phyloP scores from a whole-genome alignment of 345 rosid species.

The Lepidium africanum region DNA sequence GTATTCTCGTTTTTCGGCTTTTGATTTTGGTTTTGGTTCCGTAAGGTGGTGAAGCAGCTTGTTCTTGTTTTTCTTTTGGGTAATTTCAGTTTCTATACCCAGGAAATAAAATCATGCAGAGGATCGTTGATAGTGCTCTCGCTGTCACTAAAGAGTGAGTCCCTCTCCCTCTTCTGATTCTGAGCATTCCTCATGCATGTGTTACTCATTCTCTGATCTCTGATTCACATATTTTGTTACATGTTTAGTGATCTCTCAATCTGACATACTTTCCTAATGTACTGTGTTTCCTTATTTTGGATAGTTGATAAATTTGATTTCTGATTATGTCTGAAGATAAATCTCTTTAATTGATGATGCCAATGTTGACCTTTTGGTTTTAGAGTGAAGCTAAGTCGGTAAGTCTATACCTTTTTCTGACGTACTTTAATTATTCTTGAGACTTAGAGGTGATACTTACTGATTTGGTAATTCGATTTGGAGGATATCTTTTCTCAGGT shows the following conservation, averaged over 20 bases:
- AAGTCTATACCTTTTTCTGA: background rate
- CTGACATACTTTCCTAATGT: background rate
- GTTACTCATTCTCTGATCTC: background rate
- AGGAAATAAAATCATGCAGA: slow-evolving; percentile 43
- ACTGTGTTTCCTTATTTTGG: background rate
- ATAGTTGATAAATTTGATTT: background rate
- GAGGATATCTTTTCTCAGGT: background rate
- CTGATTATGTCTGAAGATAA: background rate
- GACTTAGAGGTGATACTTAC: background rate
- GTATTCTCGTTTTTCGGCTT: background rate
- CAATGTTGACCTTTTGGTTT: background rate
- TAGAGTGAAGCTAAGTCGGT: background rate
- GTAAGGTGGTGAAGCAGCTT: background rate
- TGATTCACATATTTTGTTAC: background rate
- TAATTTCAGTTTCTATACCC: background rate
- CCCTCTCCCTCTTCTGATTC: slow-evolving; percentile 9
- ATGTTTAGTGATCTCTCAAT: background rate
- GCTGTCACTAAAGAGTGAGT: slow-evolving; percentile 89
- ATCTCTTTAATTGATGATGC: background rate
- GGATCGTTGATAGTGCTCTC: slow-evolving; percentile 68
- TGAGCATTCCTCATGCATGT: background rate
- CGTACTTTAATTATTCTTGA: background rate
- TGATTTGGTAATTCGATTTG: background rate
- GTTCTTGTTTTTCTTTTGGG: background rate
- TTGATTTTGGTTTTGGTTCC: background rate